Evolutionary conservation across 768 basidiomycete species (phyloP).

Genomic region (Agaricus bisporus): DNA sequence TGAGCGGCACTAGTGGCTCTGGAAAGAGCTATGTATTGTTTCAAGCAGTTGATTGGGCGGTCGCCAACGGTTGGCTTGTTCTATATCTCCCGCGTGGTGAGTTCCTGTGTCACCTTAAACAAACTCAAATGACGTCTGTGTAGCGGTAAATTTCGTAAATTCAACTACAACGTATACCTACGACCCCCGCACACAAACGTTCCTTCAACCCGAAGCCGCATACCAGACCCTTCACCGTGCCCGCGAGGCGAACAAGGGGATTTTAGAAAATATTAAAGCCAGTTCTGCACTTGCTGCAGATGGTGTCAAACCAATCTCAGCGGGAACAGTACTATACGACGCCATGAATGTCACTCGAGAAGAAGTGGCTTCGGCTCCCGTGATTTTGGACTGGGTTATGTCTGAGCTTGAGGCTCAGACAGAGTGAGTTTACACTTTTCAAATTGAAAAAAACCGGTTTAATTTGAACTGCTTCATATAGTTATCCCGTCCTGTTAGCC

Average conservation of each 20-base stretch:
- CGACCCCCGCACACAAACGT: conserved; percentile 70
- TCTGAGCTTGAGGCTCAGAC: conserved; percentile 58
- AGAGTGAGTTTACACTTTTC: conserved; percentile 34
- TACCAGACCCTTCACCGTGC: conserved; percentile 60
- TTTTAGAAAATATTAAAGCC: conserved; percentile 37
- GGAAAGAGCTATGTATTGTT: conserved; percentile 80
- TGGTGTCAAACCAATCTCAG: conserved; percentile 41
- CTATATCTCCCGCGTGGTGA: conserved; percentile 79
- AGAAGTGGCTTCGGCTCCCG: conserved; percentile 38
- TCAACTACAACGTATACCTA: conserved; percentile 70
- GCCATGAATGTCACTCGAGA: conserved; percentile 56
- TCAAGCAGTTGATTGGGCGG: conserved; percentile 68
- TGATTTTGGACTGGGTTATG: conserved; percentile 53
- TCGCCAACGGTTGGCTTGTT: conserved; percentile 68
- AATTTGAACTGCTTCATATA: conserved; percentile 20
- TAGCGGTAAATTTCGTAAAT: conserved; percentile 52
- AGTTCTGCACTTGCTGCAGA: conserved; percentile 37
- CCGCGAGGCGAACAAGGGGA: conserved; percentile 46
- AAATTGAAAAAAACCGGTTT: background rate
- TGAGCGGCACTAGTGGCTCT: conserved; percentile 73
- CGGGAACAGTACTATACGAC: conserved; percentile 44
- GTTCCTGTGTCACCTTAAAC: conserved; percentile 11
- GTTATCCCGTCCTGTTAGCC: conserved; percentile 75
- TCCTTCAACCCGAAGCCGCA: conserved; percentile 63
- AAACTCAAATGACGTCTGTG: background rate